Percentiles rank a stretch among this genome's conserved stretches.
phyloP scores from a whole-genome alignment of 805 yeast species.

The Wickerhamiella azymoides region DNA sequence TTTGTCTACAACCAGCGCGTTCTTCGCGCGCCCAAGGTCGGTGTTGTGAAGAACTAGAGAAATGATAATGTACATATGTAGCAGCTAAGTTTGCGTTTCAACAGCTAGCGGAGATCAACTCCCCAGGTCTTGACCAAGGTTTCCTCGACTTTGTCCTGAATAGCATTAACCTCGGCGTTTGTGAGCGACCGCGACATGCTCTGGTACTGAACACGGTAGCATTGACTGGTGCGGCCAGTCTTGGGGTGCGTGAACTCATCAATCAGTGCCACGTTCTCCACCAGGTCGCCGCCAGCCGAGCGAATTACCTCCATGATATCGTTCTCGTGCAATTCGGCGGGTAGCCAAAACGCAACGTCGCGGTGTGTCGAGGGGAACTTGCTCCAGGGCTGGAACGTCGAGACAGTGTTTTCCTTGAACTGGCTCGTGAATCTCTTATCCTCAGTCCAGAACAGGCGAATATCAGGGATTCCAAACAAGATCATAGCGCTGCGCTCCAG shows the following conservation, averaged over 20 bases:
- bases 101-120: conserved; percentile 43
- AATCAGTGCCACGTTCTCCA: conserved; percentile 65
- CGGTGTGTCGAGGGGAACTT: conserved; percentile 77
- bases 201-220: conserved; percentile 85
- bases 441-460: conserved; percentile 78
- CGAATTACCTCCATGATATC: conserved; percentile 92
- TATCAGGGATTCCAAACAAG: conserved; percentile 88
- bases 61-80: conserved; percentile 14
- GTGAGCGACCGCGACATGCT: conserved; percentile 90
- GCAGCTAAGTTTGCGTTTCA: too few species aligned
- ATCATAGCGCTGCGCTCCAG: conserved; percentile 93
- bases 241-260: conserved; percentile 84
- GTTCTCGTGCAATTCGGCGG: conserved; percentile 56
- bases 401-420: conserved; percentile 49
- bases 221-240: conserved; percentile 58
- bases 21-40: conserved; percentile 90
- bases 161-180: conserved; percentile 63
- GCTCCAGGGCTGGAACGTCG: conserved; percentile 74
- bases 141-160: conserved; percentile 52
- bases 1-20: conserved; percentile 77
- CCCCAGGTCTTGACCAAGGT: conserved; percentile 39
- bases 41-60: conserved; percentile 54
- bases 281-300: conserved; percentile 65
- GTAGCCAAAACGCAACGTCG: conserved; percentile 88
- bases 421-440: conserved; percentile 69